Conservation (phyloP, 106 monocot genomes). For the Allium fistulosum region DNA sequence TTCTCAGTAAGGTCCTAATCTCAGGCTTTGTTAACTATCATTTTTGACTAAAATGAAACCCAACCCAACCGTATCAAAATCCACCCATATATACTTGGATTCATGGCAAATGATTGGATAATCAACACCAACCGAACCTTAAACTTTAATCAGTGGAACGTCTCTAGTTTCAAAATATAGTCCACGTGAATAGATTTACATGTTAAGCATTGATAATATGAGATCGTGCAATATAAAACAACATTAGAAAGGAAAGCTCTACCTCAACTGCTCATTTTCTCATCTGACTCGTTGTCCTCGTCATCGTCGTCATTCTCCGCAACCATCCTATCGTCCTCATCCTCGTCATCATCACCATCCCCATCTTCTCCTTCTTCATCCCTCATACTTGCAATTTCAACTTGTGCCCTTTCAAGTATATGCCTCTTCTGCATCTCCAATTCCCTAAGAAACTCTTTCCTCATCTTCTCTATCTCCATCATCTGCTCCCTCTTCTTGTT, state of each 20-base stretch:
- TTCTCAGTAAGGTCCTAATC: too few species aligned
- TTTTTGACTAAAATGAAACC: too few species aligned
- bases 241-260: not conserved
- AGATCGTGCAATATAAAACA: not conserved
- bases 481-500: conserved; percentile 67
- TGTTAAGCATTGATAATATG: not conserved
- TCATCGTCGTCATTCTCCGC: conserved; percentile 25
- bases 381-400: conserved; percentile 59
- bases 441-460: conserved; percentile 79
- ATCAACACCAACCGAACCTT: too few species aligned
- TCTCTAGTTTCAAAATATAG: not conserved
- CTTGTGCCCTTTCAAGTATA: conserved; percentile 79
- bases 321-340: conserved; percentile 15
- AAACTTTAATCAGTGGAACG: too few species aligned
- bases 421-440: conserved; percentile 70
- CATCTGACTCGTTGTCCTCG: conserved; percentile 39
- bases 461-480: conserved; percentile 76
- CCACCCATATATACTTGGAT: too few species aligned
- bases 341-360: conserved; percentile 18
- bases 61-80: too few species aligned
- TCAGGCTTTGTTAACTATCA: too few species aligned
- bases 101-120: too few species aligned
- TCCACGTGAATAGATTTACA: not conserved
- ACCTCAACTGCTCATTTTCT: conserved; percentile 47
- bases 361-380: conserved; percentile 41